Base-by-base conservation (phyloP, 129 eudicot genomes). In the Lonicera japonica region DNA sequence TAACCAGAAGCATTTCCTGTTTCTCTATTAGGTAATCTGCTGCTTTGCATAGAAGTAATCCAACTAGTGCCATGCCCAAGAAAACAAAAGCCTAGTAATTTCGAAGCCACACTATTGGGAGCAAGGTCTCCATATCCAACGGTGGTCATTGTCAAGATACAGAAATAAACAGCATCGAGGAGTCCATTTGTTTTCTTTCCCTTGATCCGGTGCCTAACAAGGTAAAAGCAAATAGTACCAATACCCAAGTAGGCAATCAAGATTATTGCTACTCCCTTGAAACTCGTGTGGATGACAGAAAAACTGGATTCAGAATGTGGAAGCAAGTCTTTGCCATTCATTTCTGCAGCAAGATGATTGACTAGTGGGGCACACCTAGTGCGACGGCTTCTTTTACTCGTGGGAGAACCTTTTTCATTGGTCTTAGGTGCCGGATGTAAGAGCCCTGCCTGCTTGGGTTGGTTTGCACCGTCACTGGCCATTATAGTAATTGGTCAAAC, bases 41-140 rank as follows among this genome's bases (percentile, higher is more conserved):
- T 16, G 80, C 96, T 70, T 85, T 80, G 69, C 98, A 87, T n/a
- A 92, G 66, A 16, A 70, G 71, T 14, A 92, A 59, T 21, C 90
- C 87, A 46, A 92, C 71, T 21, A 92, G 68, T 60, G 86, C 88
- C 98, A 92, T 87, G 21, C 98, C 98, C 11, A 83, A 84, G 66
- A 92, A 83, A 25, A 92, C 98, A 64, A 87, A 87, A 24, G 70
- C 79, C 84, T 15, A 92, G 91, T 25, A 92, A 77, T 58, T 84
- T 92, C 1, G 88, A 54, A 18, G 66, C 53, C 13, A 63, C 19
- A 13, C 86, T 87, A 25, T 75, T 72, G 1, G 98, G 98, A 40
- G 80, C 88, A 12, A 92, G 91, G 61, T 92, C 98, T 9, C 98
- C 98, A 22, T 92, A 92, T 41, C 98, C 98, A 51, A 92, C 96